Base-by-base conservation (phyloP, 345 rosid genomes). In the Dovyalis caffra region DNA sequence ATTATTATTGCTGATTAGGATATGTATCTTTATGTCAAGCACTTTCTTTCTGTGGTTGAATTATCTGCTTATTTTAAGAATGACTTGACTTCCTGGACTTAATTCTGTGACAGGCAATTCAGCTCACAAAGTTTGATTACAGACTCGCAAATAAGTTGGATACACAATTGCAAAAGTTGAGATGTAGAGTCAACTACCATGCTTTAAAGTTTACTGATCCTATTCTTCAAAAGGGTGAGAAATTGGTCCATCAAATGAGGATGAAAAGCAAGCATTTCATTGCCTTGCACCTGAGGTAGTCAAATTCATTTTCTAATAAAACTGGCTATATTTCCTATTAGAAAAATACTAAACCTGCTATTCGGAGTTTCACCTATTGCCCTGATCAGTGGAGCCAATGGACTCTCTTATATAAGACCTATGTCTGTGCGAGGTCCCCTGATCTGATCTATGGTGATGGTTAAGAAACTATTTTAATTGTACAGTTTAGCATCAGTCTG, bases 121-220 rank as follows among this genome's bases (percentile, higher is more conserved):
- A 93, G 75, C 84, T 96, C 38, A 80, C 81, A 66, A 96, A 93
- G 83, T 96, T 92, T 78, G 99, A 96, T 83, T 96, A 93, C 77
- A 90, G 99, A 77, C 95, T 96, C 3, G 86, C 98, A 70, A 96
- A 96, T 85, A 96, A 80, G 83, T 80, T 96, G 89, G 87, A 85
- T 77, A 82, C 90, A 25, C 94, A 93, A 63, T 71, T 96, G 79
- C 99, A 96, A 80, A 93, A 93, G 81, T 77, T 96, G 85, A 90
- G 99, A 81, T 96, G 99, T 78, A 88, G 97, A 87, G 99, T 92
- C 57, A 96, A 96, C 74, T 93, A 90, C 73, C 92, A 93, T 66
- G 97, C 97, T 65, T 87, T 96, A 56, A 90, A 84, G 89, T 96
- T 96, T 79, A 91, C 97, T 23, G 85, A 88, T 81, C 87, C 97